Conservation (phyloP, 257 asterid species). For the Craterostigma plantagineum region DNA sequence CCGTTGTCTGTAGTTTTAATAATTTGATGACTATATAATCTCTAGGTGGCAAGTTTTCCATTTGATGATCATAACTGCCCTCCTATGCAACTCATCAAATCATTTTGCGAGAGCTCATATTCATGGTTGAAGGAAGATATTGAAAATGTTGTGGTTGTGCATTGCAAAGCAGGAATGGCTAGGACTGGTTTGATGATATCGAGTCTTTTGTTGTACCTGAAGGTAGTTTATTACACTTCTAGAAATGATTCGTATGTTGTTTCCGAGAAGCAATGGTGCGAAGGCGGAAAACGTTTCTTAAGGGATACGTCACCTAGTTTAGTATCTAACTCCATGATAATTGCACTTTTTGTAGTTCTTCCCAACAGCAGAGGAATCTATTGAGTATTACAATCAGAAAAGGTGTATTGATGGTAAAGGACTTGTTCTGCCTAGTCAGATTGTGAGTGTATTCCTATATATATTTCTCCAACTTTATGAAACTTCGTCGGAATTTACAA, state of each 20-base stretch:
- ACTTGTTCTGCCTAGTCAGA: constrained; percentile 96
- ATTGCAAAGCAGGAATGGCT: constrained; percentile 99
- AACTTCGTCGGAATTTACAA: not conserved
- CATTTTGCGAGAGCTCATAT: constrained; percentile 96
- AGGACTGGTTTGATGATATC: constrained; percentile 99
- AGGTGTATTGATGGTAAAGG: constrained; percentile 90
- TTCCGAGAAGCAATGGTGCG: not conserved
- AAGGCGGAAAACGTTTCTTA: too few relatives aligned
- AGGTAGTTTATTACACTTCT: constrained; percentile 21
- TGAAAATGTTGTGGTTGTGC: constrained; percentile 96
- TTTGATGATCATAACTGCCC: constrained; percentile 98
- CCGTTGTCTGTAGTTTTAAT: not conserved
- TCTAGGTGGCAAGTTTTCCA: constrained; percentile 77
- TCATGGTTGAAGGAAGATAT: constrained; percentile 98
- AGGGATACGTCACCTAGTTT: not conserved
- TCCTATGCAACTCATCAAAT: constrained; percentile 77
- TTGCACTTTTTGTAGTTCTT: constrained; percentile 37
- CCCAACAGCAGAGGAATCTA: constrained; percentile 96
- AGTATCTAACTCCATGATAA: not conserved
- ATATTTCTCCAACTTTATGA: not conserved
- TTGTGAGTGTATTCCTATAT: constrained; percentile 32
- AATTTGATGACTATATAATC: not conserved
- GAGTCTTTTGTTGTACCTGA: constrained; percentile 80
- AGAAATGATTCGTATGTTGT: too few relatives aligned
- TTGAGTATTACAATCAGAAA: constrained; percentile 90